Base-by-base conservation (phyloP, 2,329 filamentous ascomycete genomes). In the Hysterium pulicare region DNA sequence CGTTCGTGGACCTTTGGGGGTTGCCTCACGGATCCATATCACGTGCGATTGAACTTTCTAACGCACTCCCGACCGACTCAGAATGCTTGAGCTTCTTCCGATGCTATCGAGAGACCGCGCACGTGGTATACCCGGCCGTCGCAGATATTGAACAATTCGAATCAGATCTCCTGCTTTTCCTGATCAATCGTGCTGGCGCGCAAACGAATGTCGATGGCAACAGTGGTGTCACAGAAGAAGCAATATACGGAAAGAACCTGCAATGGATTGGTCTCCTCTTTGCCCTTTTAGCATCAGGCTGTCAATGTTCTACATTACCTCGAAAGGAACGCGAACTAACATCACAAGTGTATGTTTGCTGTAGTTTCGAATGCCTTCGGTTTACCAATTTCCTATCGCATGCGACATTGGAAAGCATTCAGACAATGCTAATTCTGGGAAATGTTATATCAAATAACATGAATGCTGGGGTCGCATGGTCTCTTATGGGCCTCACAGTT, bases 321-420 rank as follows among this genome's bases (percentile, higher is more conserved):
- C 71, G 76, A 20, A 81, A 80, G 54, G 77, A 83, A 55, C 64
- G 79, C 47, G 79, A 83, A 53, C 59, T 83, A 51, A 82, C 79
- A 5, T 83, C 80, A 8, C 79, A 82, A 54, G 80, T 83, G 22
- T 83, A 82, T 58, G 73, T 82, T 4, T 83, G 80, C 62, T 83
- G 80, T 61, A 79, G 78, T 37, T 82, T 83, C 48, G 80, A 83
- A 57, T 82, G 79, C 53, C 68, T 83, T 20, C 76, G 80, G 15
- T 79, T 82, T 62, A 80, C 77, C 19, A 83, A 83, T 49, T 83
- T 82, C 56, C 57, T 83, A 6, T 82, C 80, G 0, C 76, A 81
- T 44, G 76, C 79, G 21, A 79, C 75, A 3, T 65, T 82, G 26
- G 78, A 82, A 47, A 79, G 75, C 32, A 81, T 83, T 28, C 78